Base-by-base conservation (phyloP, 345 rosid species). In the Draba incana region DNA sequence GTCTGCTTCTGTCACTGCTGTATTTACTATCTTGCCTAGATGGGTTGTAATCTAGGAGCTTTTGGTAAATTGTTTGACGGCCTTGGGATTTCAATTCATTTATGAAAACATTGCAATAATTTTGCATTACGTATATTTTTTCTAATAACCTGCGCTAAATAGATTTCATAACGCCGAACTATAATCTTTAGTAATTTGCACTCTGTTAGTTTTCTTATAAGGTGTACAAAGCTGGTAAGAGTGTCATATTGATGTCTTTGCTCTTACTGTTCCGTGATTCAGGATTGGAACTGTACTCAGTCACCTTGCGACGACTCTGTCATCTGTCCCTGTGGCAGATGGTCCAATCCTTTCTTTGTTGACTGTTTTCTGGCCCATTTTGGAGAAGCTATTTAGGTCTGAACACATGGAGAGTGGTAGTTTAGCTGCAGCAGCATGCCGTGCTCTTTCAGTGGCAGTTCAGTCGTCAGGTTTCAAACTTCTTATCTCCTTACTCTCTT, bases 281-380 rank as follows among this genome's bases (percentile, higher is more conserved):
- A 93, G 97, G 84, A 84, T 88, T 75, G 98, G 98, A 76, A 84
- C 90, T 76, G 96, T 90, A 72, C 81, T 90, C 73, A 74, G 86
- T 79, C 90, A 88, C 82, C 93, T 88, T 58, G 81, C 84, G 4
- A 74, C 81, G 38, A 69, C 85, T 65, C 59, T 70, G 66, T 76
- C 83, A 31, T 68, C 77, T 66, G 84, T 82, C 63, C 75, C 79
- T 63, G 82, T 78, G 27, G 78, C 81, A 50, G 90, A 88, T 54
- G 83, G 90, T 85, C 86, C 97, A 62, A 78, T 85, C 42, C 80
- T 81, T 72, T 75, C 81, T 15, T 71, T 88, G 64, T 64, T 93
- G 62, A 81, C 88, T 60, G 84, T 84, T 55, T 90, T 93, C 66
- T 93, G 98, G 98, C 96, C 98, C 61, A 80, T 86, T 73, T 72